These are phyloP conservation scores for Polysphondylium violaceum DNA, from an alignment of 78 protist genomes.

Conservation along the genomic window DNA sequence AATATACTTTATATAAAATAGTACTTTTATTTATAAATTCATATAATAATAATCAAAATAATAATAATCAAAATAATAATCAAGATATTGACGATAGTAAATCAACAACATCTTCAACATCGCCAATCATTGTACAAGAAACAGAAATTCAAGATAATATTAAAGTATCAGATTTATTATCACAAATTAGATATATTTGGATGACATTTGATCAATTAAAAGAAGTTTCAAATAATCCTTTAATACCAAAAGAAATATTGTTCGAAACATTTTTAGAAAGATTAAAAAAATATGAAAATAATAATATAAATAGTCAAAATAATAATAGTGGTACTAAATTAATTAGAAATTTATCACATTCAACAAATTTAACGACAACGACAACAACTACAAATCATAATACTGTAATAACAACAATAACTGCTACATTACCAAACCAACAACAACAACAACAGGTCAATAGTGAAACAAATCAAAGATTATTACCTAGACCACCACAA, in stretches of 20 bases:
- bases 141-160: neutral
- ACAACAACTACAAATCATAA: neutral
- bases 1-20: slow-evolving; percentile 52
- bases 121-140: neutral
- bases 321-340: neutral
- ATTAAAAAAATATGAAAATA: slow-evolving; percentile 58
- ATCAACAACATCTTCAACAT: neutral
- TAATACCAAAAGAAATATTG: slow-evolving; percentile 76
- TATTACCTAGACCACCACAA: slow-evolving; percentile 64
- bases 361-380: neutral
- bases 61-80: slow-evolving; percentile 5
- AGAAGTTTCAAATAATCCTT: slow-evolving; percentile 15
- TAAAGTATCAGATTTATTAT: slow-evolving; percentile 49
- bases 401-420: neutral
- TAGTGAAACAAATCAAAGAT: neutral
- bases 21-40: slow-evolving; percentile 42
- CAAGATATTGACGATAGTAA: slow-evolving; percentile 1
- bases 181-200: slow-evolving; percentile 61
- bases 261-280: slow-evolving; percentile 81
- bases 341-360: no score
- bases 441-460: neutral
- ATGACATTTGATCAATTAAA: slow-evolving; percentile 58
- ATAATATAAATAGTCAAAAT: neutral
- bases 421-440: neutral
- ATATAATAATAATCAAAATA: neutral